A percentile compares a stretch with the other conserved stretches of the same genome.
These are phyloP conservation scores for Septoria linicola DNA, from an alignment of 2,329 filamentous ascomycete genomes.

Conservation along the genomic window DNA sequence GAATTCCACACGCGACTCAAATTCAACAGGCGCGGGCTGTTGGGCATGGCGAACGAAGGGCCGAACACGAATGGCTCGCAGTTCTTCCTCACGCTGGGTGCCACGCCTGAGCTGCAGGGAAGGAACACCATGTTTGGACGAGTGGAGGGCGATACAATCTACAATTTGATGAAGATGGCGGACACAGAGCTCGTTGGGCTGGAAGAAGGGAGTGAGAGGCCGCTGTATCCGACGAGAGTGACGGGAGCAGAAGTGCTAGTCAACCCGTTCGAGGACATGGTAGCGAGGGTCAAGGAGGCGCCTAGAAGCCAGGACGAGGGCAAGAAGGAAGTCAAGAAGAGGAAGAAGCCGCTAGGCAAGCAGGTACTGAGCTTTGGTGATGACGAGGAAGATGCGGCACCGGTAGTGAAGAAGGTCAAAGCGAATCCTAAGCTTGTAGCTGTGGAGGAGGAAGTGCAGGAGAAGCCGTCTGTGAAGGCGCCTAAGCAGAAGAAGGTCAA, in stretches of 20 bases:
- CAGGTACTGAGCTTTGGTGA: constrained; percentile 73
- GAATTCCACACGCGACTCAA: constrained; percentile 91
- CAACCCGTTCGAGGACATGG: constrained; percentile 81
- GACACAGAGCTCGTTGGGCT: constrained; percentile 72
- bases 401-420: constrained; percentile 71
- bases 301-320: constrained; percentile 49
- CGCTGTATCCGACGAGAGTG: constrained; percentile 81
- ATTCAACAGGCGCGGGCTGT: constrained; percentile 83
- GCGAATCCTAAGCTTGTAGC: constrained; percentile 73
- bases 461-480: constrained; percentile 28
- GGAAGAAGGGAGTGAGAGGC: constrained; percentile 70
- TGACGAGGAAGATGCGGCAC: constrained; percentile 63
- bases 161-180: constrained; percentile 90
- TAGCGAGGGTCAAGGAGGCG: constrained; percentile 62
- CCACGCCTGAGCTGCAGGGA: constrained; percentile 78
- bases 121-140: constrained; percentile 94
- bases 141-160: constrained; percentile 90
- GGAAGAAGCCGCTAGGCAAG: constrained; percentile 72
- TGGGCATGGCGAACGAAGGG: constrained; percentile 95
- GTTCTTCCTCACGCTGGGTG: constrained; percentile 90
- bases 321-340: constrained; percentile 57
- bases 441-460: constrained; percentile 33
- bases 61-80: constrained; percentile 86
- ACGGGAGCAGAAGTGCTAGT: constrained; percentile 71
- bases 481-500: constrained; percentile 28